phyloP scores from a whole-genome alignment of 1,284 basidiomycete genomes.

The Boletus sp. region DNA sequence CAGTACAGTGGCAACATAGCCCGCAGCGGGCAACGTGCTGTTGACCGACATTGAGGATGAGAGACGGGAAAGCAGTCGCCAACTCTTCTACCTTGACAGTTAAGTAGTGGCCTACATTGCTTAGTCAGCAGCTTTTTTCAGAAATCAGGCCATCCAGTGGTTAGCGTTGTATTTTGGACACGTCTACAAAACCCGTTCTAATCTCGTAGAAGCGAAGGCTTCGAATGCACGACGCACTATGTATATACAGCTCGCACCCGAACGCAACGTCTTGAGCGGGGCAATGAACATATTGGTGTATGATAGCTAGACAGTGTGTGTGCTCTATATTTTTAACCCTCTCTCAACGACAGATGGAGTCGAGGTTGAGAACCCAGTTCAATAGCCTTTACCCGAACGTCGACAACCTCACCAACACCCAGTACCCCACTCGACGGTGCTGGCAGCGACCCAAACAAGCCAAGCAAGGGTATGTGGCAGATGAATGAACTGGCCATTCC shows the following conservation, averaged over 20 bases:
- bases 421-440: conserved; percentile 8
- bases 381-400: conserved; percentile 23
- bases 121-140: conserved; percentile 21
- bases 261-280: too few relatives aligned
- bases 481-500: conserved; percentile 10
- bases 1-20: conserved; percentile 25
- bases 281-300: background rate
- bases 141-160: conserved; percentile 28
- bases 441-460: conserved; percentile 21
- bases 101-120: conserved; percentile 2
- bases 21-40: conserved; percentile 19
- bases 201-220: too few relatives aligned
- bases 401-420: conserved; percentile 23
- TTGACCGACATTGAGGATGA: conserved; percentile 27
- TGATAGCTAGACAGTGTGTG: background rate
- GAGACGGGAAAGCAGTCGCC: background rate
- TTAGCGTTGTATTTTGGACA: too few relatives aligned
- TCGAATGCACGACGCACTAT: too few relatives aligned
- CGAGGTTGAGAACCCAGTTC: conserved; percentile 26
- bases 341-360: conserved; percentile 17
- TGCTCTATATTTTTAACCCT: background rate
- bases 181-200: too few relatives aligned
- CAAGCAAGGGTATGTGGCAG: conserved; percentile 29
- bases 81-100: conserved; percentile 8
- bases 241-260: too few relatives aligned